Percentiles rank a stretch among this genome's conserved stretches.
Conservation (phyloP, 108 stramenopile genomes). For the Nitzschia sp. region DNA sequence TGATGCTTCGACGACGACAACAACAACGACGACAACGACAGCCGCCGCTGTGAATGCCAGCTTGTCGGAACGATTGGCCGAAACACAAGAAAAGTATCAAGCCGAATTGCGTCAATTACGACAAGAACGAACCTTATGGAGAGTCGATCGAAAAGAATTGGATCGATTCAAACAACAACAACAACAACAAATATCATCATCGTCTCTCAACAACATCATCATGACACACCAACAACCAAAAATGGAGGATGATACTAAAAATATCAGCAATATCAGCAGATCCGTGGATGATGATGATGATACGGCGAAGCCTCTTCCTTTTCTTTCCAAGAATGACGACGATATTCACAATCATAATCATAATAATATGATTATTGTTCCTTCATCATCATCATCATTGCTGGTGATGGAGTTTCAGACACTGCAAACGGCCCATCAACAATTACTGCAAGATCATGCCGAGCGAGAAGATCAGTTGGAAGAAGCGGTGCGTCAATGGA, state of each 20-base stretch:
- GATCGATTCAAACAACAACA: neutral
- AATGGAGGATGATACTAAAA: too few relatives aligned
- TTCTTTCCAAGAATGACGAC: too few relatives aligned
- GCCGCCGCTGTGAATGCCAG: neutral
- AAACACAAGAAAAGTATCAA: neutral
- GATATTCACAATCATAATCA: too few relatives aligned
- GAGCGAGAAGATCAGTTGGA: conserved; percentile 5
- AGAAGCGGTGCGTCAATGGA: neutral
- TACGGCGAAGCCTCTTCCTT: neutral
- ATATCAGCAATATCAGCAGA: too few relatives aligned
- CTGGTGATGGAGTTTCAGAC: neutral
- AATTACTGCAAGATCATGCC: conserved; percentile 4
- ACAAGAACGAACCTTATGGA: conserved; percentile 2
- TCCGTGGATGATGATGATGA: too few relatives aligned
- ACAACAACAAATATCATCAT: conserved; percentile 1
- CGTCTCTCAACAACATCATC: too few relatives aligned
- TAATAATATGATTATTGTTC: too few relatives aligned
- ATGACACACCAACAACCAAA: too few relatives aligned
- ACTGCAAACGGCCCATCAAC: neutral
- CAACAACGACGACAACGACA: neutral
- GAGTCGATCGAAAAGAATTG: conserved; percentile 6
- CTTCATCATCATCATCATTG: too few relatives aligned
- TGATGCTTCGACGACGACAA: neutral
- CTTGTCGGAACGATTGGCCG: neutral
- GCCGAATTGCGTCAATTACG: conserved; percentile 1